Evolutionary conservation across 2,329 filamentous ascomycete species (phyloP).

Genomic region (Aschersonia sp.): DNA sequence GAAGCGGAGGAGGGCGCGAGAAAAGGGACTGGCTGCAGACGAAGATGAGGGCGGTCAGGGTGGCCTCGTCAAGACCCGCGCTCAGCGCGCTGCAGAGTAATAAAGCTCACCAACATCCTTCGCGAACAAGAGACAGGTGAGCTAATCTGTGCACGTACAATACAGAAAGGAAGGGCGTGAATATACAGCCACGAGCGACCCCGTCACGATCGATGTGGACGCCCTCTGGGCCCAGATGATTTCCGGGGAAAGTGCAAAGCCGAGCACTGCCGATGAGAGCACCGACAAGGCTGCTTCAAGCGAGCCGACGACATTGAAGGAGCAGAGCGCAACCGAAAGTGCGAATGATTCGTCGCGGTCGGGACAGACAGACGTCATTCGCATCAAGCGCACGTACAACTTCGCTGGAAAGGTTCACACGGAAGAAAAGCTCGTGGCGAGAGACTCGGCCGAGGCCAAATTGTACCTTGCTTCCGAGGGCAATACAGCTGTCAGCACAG

Average conservation of each 20-base stretch:
- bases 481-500: constrained; percentile 11
- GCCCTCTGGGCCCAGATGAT: constrained; percentile 57
- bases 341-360: not conserved
- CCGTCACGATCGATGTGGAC: constrained; percentile 58
- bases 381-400: constrained; percentile 58
- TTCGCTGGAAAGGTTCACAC: constrained; percentile 61
- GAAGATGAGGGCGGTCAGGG: constrained; percentile 45
- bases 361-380: constrained; percentile 29
- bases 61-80: constrained; percentile 56
- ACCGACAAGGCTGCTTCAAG: constrained; percentile 4
- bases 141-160: not conserved
- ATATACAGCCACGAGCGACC: constrained; percentile 34
- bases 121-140: too few relatives aligned
- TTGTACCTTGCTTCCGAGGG: constrained; percentile 43
- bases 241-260: constrained; percentile 16
- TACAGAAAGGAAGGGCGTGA: constrained; percentile 42
- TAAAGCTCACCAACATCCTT: constrained; percentile 8
- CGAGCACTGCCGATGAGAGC: not conserved
- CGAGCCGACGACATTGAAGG: constrained; percentile 7
- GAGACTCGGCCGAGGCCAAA: constrained; percentile 51
- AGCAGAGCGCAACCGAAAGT: constrained; percentile 9
- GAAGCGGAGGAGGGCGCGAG: constrained; percentile 29
- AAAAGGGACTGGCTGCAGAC: constrained; percentile 20
- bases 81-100: constrained; percentile 52
- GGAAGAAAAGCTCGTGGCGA: constrained; percentile 55